These are phyloP conservation scores for Colletotrichum chlorophyti DNA, from an alignment of 2,329 filamentous ascomycete genomes.

Conservation along the genomic window DNA sequence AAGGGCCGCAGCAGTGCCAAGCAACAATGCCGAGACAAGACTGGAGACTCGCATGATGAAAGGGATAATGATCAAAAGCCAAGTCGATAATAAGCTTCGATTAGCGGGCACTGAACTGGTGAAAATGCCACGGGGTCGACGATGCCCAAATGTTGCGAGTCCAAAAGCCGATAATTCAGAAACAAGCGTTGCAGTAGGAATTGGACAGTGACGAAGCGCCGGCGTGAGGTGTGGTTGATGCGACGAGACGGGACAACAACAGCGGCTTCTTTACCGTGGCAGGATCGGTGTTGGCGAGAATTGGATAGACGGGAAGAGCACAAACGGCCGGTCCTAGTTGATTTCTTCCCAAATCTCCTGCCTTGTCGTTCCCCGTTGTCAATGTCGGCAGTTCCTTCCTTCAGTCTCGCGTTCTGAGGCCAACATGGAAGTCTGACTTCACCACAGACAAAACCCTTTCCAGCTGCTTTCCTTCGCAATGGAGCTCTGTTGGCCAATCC, in stretches of 20 bases:
- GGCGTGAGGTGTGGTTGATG: neutral
- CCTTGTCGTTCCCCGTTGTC: too few relatives aligned
- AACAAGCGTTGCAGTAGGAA: neutral
- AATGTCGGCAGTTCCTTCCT: neutral
- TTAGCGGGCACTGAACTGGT: neutral
- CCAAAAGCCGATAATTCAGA: constrained; percentile 2
- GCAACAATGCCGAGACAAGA: constrained; percentile 41
- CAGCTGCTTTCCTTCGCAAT: constrained; percentile 8
- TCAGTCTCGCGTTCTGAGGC: neutral
- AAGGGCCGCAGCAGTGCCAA: constrained; percentile 47
- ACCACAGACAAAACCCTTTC: too few relatives aligned
- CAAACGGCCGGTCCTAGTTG: too few relatives aligned
- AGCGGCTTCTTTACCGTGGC: too few relatives aligned
- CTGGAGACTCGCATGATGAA: constrained; percentile 46
- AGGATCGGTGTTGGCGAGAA: too few relatives aligned
- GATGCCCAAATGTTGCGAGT: constrained; percentile 3
- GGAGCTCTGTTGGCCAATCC: too few relatives aligned
- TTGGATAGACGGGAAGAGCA: too few relatives aligned
- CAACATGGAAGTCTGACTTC: neutral
- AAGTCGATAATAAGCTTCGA: constrained; percentile 2
- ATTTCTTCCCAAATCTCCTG: too few relatives aligned
- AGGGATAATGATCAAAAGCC: neutral
- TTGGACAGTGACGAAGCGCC: neutral
- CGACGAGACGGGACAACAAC: too few relatives aligned
- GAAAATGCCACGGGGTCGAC: neutral